phyloP scores from a whole-genome alignment of 345 rosid species.

The Eucalyptus polyanthemos region DNA sequence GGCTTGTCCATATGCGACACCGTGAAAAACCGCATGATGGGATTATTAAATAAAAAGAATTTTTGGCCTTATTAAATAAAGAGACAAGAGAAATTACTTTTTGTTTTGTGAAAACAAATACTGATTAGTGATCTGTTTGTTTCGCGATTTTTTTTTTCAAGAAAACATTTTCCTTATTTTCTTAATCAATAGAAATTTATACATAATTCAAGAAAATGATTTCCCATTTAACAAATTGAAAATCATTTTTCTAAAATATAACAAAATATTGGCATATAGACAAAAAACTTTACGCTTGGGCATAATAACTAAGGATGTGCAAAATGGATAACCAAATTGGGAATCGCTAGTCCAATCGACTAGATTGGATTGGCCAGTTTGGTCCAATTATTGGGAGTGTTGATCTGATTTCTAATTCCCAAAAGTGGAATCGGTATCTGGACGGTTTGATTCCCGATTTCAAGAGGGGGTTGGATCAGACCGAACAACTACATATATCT shows the following conservation, averaged over 20 bases:
- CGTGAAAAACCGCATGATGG: background rate
- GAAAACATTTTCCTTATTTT: no score
- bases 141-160: rapidly evolving
- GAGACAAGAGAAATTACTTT: no score
- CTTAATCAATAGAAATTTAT: no score
- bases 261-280: rapidly evolving
- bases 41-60: no score
- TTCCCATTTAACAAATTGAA: rapidly evolving
- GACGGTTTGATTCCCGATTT: rapidly evolving
- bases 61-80: no score
- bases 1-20: background rate
- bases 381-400: rapidly evolving
- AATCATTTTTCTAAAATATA: background rate
- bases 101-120: background rate
- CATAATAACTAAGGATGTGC: rapidly evolving
- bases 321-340: rapidly evolving
- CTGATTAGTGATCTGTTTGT: no score
- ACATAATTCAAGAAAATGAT: background rate
- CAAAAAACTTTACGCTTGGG: rapidly evolving
- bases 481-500: no score
- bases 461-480: rapidly evolving
- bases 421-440: rapidly evolving
- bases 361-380: rapidly evolving
- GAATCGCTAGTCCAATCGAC: rapidly evolving
- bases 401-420: rapidly evolving